Conservation (phyloP, 2,329 filamentous ascomycete genomes). For the Calonectria henricotiae region DNA sequence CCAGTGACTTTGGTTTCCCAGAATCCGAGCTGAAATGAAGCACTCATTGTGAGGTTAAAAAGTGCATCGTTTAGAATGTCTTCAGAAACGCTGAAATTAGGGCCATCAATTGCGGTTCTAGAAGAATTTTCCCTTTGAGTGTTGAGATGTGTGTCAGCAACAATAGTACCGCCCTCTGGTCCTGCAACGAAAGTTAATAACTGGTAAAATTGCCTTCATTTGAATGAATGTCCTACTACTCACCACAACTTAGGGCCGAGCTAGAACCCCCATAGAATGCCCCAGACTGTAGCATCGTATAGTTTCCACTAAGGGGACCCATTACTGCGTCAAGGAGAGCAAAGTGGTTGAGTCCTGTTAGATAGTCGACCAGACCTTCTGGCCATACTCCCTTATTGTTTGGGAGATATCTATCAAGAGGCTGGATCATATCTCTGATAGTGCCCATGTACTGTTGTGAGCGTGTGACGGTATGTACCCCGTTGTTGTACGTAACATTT, state of each 20-base stretch:
- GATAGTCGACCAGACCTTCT: background rate
- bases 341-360: background rate
- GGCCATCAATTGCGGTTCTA: background rate
- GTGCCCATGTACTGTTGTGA: background rate
- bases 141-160: conserved; percentile 1
- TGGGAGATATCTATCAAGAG: background rate
- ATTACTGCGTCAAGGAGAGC: background rate
- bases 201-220: background rate
- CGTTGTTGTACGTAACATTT: background rate
- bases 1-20: background rate
- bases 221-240: background rate
- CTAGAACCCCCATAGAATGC: background rate
- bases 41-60: background rate
- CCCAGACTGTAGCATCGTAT: background rate
- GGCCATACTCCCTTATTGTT: background rate
- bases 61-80: background rate
- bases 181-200: background rate
- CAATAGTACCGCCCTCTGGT: background rate
- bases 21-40: background rate
- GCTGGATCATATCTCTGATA: background rate
- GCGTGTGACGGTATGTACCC: background rate
- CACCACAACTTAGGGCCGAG: background rate
- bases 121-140: background rate
- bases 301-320: background rate
- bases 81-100: background rate